Evolutionary conservation across 2,329 filamentous ascomycete species (phyloP), one percentile per base, ranked within the genome.

Genomic region (Fusarium bulbicola): DNA sequence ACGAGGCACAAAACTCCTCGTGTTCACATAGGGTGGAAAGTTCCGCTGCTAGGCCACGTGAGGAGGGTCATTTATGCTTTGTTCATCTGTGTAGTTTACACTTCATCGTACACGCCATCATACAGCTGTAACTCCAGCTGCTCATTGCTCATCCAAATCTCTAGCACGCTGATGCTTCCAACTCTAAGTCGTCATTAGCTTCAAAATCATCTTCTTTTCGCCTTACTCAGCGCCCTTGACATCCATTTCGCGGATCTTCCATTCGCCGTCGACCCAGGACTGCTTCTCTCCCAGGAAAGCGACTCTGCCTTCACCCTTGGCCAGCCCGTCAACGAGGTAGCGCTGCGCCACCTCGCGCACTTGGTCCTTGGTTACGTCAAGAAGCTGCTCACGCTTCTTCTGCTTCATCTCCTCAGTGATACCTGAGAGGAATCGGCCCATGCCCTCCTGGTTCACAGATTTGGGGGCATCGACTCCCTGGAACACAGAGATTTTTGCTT

Each of bases 401-500:
- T 98, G 95, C 79, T 93, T 92, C 95, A 98, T 97, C 77, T 94
- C 92, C 67, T 96, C 90, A 3, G 93, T 94, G 40, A 99, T 88
- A 18, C 95, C 95, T 36, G 91, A 93, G 78, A 97, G 85, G 83
- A 99, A 99, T 60, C 91, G 88, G 47, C 89, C 88, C 90, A 97
- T 93, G 40, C 95, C 96, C 81, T 98, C 95, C 57, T 93, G 88
- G 80, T 93, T 96, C 28, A 98, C 94, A 43, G 93, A 92, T 76
- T 92, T 88, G 2, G 96, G 96, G 16, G 95, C 95, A 82, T 99
- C 96, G 15, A 98, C 89, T 40, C 89, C 87, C 82, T 99, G 95
- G 86, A 99, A 99, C 18, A 97, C 92, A 34, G 93, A 94, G 43
- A 99, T 90, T 84, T 99, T 99, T 71, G 96, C 96, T 81, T 99